Conservation (phyloP, 257 asterid species). For the Catharanthus roseus region DNA sequence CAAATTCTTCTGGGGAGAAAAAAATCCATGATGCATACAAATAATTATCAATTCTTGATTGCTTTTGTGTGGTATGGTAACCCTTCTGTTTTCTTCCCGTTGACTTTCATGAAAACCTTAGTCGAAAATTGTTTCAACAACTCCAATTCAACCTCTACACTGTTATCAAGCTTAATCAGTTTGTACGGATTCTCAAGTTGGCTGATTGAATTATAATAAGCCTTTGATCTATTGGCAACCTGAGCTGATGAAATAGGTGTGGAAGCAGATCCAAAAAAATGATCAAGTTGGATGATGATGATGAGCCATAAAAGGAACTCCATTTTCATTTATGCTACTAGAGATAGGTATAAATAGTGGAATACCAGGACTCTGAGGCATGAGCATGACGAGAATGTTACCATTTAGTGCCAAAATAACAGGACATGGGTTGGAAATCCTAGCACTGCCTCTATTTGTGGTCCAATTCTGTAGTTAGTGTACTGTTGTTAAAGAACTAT, state of each 20-base stretch:
- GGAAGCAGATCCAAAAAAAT: neutral
- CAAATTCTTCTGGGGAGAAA: too few species aligned
- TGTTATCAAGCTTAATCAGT: neutral
- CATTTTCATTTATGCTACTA: neutral
- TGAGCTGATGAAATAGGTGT: neutral
- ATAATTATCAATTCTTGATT: constrained; percentile 8
- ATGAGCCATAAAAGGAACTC: neutral
- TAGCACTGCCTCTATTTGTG: neutral
- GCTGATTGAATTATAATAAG: neutral
- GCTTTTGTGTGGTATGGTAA: too few species aligned
- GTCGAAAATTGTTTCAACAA: constrained; percentile 6
- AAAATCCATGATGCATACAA: too few species aligned
- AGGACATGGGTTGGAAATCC: neutral
- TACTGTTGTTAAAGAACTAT: neutral
- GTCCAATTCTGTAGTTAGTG: too few species aligned
- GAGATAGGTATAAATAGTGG: neutral
- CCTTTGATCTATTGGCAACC: neutral
- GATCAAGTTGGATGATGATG: neutral
- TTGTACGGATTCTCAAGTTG: neutral
- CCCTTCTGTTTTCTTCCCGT: constrained; percentile 5
- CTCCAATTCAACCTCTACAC: neutral
- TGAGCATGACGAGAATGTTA: too few species aligned
- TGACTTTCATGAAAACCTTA: constrained; percentile 13
- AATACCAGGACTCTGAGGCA: neutral
- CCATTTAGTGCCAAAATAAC: neutral